Evolutionary conservation across 345 rosid species (phyloP).

Genomic region (Corchorus capsularis): DNA sequence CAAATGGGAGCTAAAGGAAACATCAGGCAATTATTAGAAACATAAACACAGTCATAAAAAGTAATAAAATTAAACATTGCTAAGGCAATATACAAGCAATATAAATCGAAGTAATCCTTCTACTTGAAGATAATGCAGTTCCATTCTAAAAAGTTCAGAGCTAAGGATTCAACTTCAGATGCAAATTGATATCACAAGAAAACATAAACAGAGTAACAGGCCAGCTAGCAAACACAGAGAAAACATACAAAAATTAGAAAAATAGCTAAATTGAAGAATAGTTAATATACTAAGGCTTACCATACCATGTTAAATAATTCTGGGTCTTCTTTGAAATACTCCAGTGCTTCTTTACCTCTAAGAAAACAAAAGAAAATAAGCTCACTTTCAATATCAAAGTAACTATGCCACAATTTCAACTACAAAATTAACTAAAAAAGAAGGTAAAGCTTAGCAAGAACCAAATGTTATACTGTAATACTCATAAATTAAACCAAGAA

Average conservation of each 20-base stretch:
- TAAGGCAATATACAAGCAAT: not conserved
- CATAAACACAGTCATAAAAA: not conserved
- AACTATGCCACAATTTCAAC: not conserved
- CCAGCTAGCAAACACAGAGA: not conserved
- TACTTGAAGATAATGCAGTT: not conserved
- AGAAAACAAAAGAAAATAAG: slow-evolving; percentile 15
- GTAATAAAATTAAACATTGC: not conserved
- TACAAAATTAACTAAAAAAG: not conserved
- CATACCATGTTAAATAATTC: slow-evolving; percentile 61
- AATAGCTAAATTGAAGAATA: not conserved
- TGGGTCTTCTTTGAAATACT: slow-evolving; percentile 80
- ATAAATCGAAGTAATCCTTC: not conserved
- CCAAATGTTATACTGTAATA: not conserved
- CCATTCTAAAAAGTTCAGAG: not conserved
- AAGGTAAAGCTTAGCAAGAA: not conserved
- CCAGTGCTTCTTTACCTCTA: slow-evolving; percentile 85
- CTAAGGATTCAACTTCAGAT: not conserved
- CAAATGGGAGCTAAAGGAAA: not conserved
- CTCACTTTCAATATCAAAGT: not conserved
- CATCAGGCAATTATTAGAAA: not conserved
- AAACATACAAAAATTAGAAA: not conserved
- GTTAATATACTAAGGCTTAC: slow-evolving; percentile 37
- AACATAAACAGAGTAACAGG: not conserved
- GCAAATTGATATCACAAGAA: not conserved
- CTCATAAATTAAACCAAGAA: not conserved